Evolutionary conservation across 192 early-diverging fungal genomes (phyloP).

Genomic region (Powellomyces hirtus): DNA sequence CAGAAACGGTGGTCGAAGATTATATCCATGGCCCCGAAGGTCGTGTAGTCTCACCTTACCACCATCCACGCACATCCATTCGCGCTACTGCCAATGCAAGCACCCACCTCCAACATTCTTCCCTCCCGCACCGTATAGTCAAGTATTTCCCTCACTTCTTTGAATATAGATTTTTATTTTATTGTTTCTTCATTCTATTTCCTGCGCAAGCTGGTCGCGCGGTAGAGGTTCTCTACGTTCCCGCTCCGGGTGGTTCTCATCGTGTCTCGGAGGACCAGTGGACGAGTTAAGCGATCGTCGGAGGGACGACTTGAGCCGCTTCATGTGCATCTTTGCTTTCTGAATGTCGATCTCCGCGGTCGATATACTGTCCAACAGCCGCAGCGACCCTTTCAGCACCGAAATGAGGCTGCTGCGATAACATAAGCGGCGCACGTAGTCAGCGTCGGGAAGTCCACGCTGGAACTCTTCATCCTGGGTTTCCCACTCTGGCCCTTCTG

Average conservation of each 20-base stretch:
- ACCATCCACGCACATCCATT: no score
- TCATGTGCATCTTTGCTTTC: background rate
- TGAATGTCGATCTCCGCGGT: slow-evolving; percentile 1
- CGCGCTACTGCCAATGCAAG: no score
- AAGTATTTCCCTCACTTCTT: no score
- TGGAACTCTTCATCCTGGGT: slow-evolving; percentile 17
- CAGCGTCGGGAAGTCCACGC: slow-evolving; percentile 12
- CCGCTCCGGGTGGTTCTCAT: no score
- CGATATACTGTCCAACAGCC: slow-evolving; percentile 11
- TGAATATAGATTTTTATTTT: no score
- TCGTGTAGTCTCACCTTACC: no score
- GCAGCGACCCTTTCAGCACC: slow-evolving; percentile 7
- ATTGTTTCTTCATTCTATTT: no score
- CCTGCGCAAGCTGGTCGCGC: no score
- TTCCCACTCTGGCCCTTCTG: background rate
- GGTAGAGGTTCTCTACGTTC: no score
- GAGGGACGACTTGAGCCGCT: background rate
- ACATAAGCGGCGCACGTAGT: slow-evolving; percentile 19
- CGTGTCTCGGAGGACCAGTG: background rate
- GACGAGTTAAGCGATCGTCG: background rate
- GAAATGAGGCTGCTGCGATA: slow-evolving; percentile 23
- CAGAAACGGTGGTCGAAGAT: slow-evolving; percentile 97
- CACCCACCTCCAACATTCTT: no score
- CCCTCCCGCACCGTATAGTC: no score
- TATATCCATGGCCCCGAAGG: slow-evolving; percentile 85